A percentile compares a stretch with the other conserved stretches of the same genome.
Conservation (phyloP, 179 eudicot species). For the Monotropa hypopitys region DNA sequence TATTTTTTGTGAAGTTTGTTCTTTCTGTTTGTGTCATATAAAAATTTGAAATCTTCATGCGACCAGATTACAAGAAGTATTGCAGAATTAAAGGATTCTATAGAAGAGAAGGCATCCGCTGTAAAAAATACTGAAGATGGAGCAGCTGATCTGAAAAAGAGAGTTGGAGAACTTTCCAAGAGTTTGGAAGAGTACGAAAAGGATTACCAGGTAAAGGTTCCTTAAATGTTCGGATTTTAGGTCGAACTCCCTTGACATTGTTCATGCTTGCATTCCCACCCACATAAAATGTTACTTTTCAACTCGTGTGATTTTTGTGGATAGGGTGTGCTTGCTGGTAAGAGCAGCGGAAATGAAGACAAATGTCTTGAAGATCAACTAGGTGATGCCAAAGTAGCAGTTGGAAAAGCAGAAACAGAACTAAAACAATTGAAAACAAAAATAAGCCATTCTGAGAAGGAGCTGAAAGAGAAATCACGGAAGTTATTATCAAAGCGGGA, state of each 20-base stretch:
- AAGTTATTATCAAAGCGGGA: constrained; percentile 56
- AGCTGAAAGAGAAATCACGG: constrained; percentile 62
- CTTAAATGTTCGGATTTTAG: neutral
- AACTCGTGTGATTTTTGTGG: constrained; percentile 10
- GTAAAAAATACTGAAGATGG: constrained; percentile 83
- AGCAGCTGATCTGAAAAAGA: constrained; percentile 66
- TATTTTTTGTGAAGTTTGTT: neutral
- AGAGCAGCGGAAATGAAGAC: constrained; percentile 81
- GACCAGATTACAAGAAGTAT: constrained; percentile 55
- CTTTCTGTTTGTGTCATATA: neutral
- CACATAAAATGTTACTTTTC: neutral
- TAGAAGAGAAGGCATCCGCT: constrained; percentile 55
- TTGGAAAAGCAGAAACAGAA: constrained; percentile 78
- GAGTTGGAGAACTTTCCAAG: constrained; percentile 54
- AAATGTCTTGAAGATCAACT: constrained; percentile 96
- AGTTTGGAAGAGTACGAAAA: constrained; percentile 61
- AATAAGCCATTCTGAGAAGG: constrained; percentile 68
- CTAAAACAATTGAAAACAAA: constrained; percentile 74
- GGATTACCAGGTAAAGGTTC: constrained; percentile 60
- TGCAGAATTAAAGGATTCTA: constrained; percentile 64
- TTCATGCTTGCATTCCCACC: neutral
- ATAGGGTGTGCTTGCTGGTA: constrained; percentile 91
- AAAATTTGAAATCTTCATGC: neutral
- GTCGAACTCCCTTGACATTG: neutral
- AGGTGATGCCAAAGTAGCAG: constrained; percentile 84